Evolutionary conservation across 805 yeast genomes (phyloP), one percentile per base, ranked within the genome.

Genomic region (Lachancea mirantina): DNA sequence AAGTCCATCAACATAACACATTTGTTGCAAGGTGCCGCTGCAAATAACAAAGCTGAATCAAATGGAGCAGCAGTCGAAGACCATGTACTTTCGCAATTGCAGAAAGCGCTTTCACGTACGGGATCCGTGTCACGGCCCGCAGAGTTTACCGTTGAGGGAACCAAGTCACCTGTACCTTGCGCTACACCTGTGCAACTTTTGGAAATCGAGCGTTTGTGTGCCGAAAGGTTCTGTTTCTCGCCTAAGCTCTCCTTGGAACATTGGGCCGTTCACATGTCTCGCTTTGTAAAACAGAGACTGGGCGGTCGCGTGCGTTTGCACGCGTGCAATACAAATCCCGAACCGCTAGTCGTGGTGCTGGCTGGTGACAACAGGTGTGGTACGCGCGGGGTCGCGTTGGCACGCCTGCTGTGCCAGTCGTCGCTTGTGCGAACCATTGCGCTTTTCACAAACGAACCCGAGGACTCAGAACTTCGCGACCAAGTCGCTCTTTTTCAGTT

Each of bases 301-400:
- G 87, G 94, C 8, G 94, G 94, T 1, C 55, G 71, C 8, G 65
- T 74, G 5, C 65, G 95, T 43, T 64, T 84, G 36, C 68, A 75
- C 23, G 63, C 68, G 18, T 61, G 65, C n/a, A 82, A 82, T 52
- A 84, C 78, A 49, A 85, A 87, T 50, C 67, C 83, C 13, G 82
- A 87, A 6, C 95, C 96, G 2, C 59, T 84, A 34, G 78, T 83
- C 3, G 62, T 85, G 9, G 59, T 80, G 2, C 62, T 85, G 17
- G 74, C 74, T 3, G 92, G 94, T n/a, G 79, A 80, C 46, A 76
- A 77, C 35, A 64, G 78, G 35, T 69, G 89, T 14, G 94, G 95
- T 14, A 68, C 77, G 5, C 64, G 84, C 36, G 87, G 88, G 0
- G 59, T 84, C 34, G 84, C 87, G 0, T 68, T 88, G 0, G 95